phyloP scores from a whole-genome alignment of 768 basidiomycete genomes.

The Lepiota subincarnata region DNA sequence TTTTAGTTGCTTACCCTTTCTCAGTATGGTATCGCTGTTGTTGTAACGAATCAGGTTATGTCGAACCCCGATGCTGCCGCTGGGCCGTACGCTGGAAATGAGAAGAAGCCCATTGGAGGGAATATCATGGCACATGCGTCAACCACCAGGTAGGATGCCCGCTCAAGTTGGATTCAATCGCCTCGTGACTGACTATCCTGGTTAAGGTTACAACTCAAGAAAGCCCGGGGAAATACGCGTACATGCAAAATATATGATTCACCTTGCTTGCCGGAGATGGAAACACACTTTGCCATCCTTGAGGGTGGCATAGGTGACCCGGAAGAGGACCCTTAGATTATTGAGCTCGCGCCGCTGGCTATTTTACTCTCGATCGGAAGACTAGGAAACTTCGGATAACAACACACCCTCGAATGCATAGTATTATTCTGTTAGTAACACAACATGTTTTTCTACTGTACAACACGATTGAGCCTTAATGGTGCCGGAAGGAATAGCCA shows the following conservation, averaged over 20 bases:
- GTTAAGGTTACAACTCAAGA: slow-evolving; percentile 80
- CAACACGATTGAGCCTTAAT: slow-evolving; percentile 7
- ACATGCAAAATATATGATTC: slow-evolving; percentile 98
- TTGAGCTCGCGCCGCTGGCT: slow-evolving; percentile 4
- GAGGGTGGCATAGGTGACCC: slow-evolving; percentile 91
- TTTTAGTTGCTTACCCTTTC: slow-evolving; percentile 13
- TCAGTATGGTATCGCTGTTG: slow-evolving; percentile 96
- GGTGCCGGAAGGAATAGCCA: slow-evolving; percentile 24
- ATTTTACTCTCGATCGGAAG: slow-evolving; percentile 5
- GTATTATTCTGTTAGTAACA: neutral
- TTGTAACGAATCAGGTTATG: slow-evolving; percentile 98
- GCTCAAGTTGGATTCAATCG: neutral
- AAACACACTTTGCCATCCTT: slow-evolving; percentile 93
- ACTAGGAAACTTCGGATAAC: slow-evolving; percentile 2
- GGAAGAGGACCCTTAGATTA: slow-evolving; percentile 68
- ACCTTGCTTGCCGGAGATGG: slow-evolving; percentile 94
- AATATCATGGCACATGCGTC: slow-evolving; percentile 99
- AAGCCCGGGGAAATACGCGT: slow-evolving; percentile 86
- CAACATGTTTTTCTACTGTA: slow-evolving; percentile 15
- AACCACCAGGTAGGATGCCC: slow-evolving; percentile 72
- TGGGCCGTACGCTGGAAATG: slow-evolving; percentile 81
- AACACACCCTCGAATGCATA: neutral
- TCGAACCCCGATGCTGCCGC: slow-evolving; percentile 96
- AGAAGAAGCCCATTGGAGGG: slow-evolving; percentile 98
- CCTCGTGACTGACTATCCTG: slow-evolving; percentile 11